Percentiles rank a stretch among this genome's conserved stretches.
phyloP scores from a whole-genome alignment of 2,329 filamentous ascomycete genomes.

The Allantophomopsis cytisporea region DNA sequence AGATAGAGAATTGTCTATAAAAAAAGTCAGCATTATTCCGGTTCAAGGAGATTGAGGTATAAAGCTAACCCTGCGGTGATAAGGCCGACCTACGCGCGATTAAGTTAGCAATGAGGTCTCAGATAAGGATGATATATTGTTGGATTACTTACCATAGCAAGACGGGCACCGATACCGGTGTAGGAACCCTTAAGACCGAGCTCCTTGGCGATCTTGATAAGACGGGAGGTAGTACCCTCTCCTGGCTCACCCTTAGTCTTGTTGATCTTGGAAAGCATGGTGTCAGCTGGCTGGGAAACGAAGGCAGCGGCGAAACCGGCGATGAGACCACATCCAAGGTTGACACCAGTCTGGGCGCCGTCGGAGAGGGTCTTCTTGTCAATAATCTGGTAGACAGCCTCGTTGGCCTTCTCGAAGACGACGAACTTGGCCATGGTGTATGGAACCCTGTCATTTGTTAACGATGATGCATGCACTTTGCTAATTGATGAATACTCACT shows the following conservation, averaged over 20 bases:
- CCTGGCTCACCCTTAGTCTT: slow-evolving; percentile 81
- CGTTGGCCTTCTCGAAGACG: slow-evolving; percentile 79
- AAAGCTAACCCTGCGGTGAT: slow-evolving; percentile 3
- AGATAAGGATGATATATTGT: not conserved
- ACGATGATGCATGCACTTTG: not conserved
- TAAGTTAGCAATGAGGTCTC: not conserved
- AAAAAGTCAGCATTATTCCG: slow-evolving; percentile 49
- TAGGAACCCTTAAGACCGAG: slow-evolving; percentile 69
- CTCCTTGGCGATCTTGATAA: slow-evolving; percentile 82
- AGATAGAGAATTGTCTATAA: slow-evolving; percentile 83
- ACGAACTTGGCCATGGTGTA: slow-evolving; percentile 96
- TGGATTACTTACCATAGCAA: slow-evolving; percentile 39
- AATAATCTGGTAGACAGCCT: slow-evolving; percentile 52
- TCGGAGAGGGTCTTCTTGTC: slow-evolving; percentile 60
- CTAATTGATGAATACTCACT: slow-evolving; percentile 32
- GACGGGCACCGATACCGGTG: slow-evolving; percentile 68
- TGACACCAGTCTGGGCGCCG: slow-evolving; percentile 63
- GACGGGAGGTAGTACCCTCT: slow-evolving; percentile 67
- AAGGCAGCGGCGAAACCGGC: slow-evolving; percentile 78
- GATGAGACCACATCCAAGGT: slow-evolving; percentile 65
- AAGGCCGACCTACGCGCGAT: not conserved
- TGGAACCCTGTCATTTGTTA: slow-evolving; percentile 46
- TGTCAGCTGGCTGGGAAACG: slow-evolving; percentile 82
- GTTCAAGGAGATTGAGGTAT: slow-evolving; percentile 1
- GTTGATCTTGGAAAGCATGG: slow-evolving; percentile 94